Percentiles rank a stretch among this genome's conserved stretches.
Evolutionary conservation across 2,329 filamentous ascomycete genomes (phyloP).

Genomic region (Nannizziopsis barbatae): DNA sequence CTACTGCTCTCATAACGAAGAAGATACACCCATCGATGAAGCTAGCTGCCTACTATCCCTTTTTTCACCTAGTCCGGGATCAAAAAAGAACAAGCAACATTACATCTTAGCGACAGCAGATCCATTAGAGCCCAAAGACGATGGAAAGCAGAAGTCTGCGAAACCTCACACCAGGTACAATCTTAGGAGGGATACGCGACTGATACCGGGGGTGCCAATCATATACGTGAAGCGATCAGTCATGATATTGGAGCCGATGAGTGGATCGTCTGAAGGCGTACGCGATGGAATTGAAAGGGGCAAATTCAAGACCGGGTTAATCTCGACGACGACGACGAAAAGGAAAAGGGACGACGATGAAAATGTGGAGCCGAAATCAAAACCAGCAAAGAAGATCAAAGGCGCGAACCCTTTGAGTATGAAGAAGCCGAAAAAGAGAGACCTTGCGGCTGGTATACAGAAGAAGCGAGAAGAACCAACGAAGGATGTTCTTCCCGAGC

Average conservation of each 20-base stretch:
- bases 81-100: constrained; percentile 39
- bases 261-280: constrained; percentile 32
- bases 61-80: constrained; percentile 28
- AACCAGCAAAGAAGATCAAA: constrained; percentile 34
- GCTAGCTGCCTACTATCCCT: constrained; percentile 36
- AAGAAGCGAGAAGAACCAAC: background rate
- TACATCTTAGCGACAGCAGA: constrained; percentile 39
- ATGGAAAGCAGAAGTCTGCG: constrained; percentile 16
- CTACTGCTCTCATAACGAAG: constrained; percentile 38
- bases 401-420: constrained; percentile 40
- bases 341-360: constrained; percentile 24
- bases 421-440: constrained; percentile 36
- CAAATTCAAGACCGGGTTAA: constrained; percentile 37
- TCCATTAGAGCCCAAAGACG: constrained; percentile 10
- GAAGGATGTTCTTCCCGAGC: background rate
- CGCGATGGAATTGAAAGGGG: constrained; percentile 36
- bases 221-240: constrained; percentile 43
- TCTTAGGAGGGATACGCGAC: constrained; percentile 31
- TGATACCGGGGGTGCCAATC: constrained; percentile 39
- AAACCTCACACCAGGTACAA: constrained; percentile 25
- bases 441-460: constrained; percentile 14
- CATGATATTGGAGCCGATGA: constrained; percentile 42
- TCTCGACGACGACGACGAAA: constrained; percentile 22
- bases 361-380: constrained; percentile 21
- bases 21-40: constrained; percentile 35